Evolutionary conservation across 495 filamentous ascomycete genomes (phyloP).

Genomic region (Articulospora tetracladia): DNA sequence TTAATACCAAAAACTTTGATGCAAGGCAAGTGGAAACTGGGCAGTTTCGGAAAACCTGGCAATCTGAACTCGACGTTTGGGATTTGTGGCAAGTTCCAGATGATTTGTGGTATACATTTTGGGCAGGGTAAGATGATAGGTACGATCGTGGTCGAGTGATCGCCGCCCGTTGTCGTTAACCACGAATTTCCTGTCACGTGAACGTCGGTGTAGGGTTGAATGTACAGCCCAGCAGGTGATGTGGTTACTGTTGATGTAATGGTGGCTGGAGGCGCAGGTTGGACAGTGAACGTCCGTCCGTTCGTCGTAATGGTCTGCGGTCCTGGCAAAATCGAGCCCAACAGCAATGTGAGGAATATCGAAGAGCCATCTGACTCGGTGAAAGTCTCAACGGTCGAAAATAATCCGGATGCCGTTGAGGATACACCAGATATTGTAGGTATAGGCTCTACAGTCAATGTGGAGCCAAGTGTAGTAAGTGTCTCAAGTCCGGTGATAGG

Average conservation of each 20-base stretch:
- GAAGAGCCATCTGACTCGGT: neutral
- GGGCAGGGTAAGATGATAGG: neutral
- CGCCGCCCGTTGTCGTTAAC: too few relatives aligned
- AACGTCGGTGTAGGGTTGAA: too few relatives aligned
- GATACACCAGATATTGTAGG: neutral
- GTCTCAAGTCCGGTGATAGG: neutral
- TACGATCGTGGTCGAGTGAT: too few relatives aligned
- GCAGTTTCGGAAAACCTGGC: constrained; percentile 1
- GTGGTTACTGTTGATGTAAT: too few relatives aligned
- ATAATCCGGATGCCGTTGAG: neutral
- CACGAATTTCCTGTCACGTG: too few relatives aligned
- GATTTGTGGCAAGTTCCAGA: neutral
- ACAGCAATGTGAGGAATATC: neutral
- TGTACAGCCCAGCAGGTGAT: too few relatives aligned
- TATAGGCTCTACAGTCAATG: neutral
- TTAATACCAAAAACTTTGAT: constrained; percentile 2
- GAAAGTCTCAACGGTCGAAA: neutral
- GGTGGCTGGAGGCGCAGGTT: too few relatives aligned
- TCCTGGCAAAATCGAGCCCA: neutral
- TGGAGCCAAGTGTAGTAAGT: neutral
- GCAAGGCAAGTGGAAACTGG: constrained; percentile 2
- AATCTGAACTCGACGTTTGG: neutral
- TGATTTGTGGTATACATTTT: too few relatives aligned
- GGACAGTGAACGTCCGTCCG: neutral
- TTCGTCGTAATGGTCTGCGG: neutral